phyloP scores from a whole-genome alignment of 306 rosid genomes.

The Albizia julibrissin region DNA sequence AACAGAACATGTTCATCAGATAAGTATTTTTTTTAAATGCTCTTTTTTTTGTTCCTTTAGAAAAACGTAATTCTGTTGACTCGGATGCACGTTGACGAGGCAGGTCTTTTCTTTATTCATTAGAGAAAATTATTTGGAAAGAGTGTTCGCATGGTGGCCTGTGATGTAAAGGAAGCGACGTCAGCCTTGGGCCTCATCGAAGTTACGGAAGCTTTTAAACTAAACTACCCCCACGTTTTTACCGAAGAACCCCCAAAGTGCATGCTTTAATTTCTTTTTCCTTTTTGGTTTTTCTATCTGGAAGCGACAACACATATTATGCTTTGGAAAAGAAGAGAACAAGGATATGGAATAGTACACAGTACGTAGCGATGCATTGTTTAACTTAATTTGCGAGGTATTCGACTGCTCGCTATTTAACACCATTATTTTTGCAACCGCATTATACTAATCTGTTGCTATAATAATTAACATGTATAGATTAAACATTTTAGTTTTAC shows the following conservation, averaged over 20 bases:
- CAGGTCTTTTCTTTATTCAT: neutral
- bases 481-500: neutral
- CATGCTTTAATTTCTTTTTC: neutral
- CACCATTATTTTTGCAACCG: neutral
- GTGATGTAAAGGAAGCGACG: neutral
- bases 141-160: neutral
- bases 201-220: neutral
- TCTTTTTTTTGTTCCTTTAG: neutral
- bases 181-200: neutral
- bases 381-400: neutral
- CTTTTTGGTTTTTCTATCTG: neutral
- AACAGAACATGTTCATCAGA: neutral
- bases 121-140: neutral
- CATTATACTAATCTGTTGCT: too few relatives aligned
- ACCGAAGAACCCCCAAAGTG: neutral
- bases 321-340: neutral
- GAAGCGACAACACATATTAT: neutral
- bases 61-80: neutral
- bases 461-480: too few relatives aligned
- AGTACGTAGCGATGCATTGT: neutral
- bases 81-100: neutral
- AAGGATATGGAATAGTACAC: neutral
- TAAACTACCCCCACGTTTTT: neutral
- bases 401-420: neutral
- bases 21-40: neutral